Evolutionary conservation across 139 green algal species (phyloP), one percentile per base, ranked within the genome.

Genomic region (Chlorella sp.): DNA sequence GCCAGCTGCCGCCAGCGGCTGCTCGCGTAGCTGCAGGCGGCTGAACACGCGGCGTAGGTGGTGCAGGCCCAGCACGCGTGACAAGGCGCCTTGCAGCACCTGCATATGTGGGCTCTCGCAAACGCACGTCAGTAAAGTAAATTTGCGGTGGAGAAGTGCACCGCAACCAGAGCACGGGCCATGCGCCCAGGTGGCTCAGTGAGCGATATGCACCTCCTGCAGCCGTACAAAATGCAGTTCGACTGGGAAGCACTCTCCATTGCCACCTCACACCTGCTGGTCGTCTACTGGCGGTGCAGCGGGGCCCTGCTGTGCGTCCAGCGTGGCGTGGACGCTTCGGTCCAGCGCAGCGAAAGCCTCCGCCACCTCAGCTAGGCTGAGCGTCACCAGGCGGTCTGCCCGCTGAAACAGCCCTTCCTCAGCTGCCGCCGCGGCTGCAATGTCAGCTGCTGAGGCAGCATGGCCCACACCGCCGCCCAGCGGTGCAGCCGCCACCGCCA

Each of bases 341-440:
- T 86, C 36, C 85, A 88, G 39, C 21, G 64, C 34, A 9, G 20
- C 32, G 44, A 88, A 86, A 4, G 85, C 65, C 16, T 60, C 47
- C 20, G 78, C 60, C 51, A 88, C 64, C 30, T 28, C 65, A 30
- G 65, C 34, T 34, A 86, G 51, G 47, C 41, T 47, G 23, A 64
- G 63, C 26, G 26, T 20, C 56, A 65, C 67, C 34, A 72, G 25
- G 26, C 56, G 47, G 41, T 76, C 30, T 1, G 86, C 74, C 62
- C 76, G 34, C 64, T 74, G 41, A 17, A 89, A 87, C 20, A 89
- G 81, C 2, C 71, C 30, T 67, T 85, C 81, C 38, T 71, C 84
- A 0, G 69, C 69, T 34, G 30, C 32, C 7, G 13, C 51, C 13
- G 51, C 47, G 0, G 9, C 69, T 15, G 69, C 69, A 25, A 57